Base-by-base conservation (phyloP, 768 basidiomycete genomes). In the Paxillus ammoniavirescens region DNA sequence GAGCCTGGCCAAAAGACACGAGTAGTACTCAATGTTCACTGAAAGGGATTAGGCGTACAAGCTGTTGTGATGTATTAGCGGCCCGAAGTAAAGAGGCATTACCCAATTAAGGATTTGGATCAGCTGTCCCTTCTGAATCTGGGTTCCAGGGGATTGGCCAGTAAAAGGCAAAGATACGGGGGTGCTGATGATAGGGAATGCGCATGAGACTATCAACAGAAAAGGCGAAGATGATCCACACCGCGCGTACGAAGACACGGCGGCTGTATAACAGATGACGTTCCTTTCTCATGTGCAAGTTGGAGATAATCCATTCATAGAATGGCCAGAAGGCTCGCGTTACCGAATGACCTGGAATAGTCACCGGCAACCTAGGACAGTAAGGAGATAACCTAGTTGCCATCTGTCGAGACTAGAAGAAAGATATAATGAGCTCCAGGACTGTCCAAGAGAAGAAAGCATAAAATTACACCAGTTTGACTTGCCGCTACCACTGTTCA, bases 21-120 rank as follows among this genome's bases (percentile, higher is more conserved):
- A 41, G 49, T 28, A 26, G 26, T 5, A 18, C 28, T 31, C 36
- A 21, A 48, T n/a, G 47, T 35, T 46, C 50, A 36, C 28, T 8
- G n/a, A 43, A 45, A 47, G 18, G 30, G 43, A 52, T 53, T 53
- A 56, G 52, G 60, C 48, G 13, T 46, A 41, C 47, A 36, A 12
- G 50, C 37, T 51, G 47, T 9, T 7, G 18, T 35, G 17, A 28
- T 18, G 10, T 26, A 26, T 23, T 44, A 44, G 30, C n/a, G 43
- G 26, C 26, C 26, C 23, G 43, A 45, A 45, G 42, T 13, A 28
- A 28, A 5, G 9, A 4, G 12, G 43, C 15, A 30, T n/a, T 31
- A 26, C 15, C 43, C 23, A 28, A 15, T 31, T 8, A 30, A 45
- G 42, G 26, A 26, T 21, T 18, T 31, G 37, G 4, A 45, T 37